These are phyloP conservation scores for Schizothecium vesticola DNA, from an alignment of 495 filamentous ascomycete species.

Conservation along the genomic window DNA sequence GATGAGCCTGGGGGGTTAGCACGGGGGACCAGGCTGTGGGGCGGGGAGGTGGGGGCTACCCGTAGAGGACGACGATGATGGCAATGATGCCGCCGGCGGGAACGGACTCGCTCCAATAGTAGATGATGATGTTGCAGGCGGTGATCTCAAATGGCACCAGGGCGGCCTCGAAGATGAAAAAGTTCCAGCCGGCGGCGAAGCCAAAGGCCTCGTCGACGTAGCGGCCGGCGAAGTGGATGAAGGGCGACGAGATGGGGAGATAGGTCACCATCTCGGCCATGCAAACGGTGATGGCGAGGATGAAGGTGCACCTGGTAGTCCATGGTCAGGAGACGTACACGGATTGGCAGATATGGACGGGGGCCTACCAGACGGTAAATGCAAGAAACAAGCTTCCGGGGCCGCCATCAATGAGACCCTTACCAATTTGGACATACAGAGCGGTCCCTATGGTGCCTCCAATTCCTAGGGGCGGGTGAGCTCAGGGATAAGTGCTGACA, in stretches of 20 bases:
- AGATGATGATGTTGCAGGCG: conserved; percentile 62
- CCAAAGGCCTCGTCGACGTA: conserved; percentile 70
- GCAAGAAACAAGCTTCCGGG: conserved; percentile 73
- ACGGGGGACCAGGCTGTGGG: too few relatives aligned
- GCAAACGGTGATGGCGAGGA: conserved; percentile 60
- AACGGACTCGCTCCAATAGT: conserved; percentile 61
- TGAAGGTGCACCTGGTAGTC: conserved; percentile 53
- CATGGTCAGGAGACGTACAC: neutral
- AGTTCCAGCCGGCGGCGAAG: conserved; percentile 70
- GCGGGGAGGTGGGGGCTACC: too few relatives aligned
- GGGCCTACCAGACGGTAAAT: conserved; percentile 59
- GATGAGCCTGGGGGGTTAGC: too few relatives aligned
- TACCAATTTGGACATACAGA: conserved; percentile 55
- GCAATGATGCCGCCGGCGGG: conserved; percentile 59
- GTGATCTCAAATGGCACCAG: conserved; percentile 68
- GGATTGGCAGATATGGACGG: too few relatives aligned
- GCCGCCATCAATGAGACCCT: conserved; percentile 61
- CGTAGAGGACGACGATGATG: conserved; percentile 56
- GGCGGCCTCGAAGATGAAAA: conserved; percentile 64
- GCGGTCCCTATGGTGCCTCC: conserved; percentile 49
- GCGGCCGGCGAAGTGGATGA: conserved; percentile 75
- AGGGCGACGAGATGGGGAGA: conserved; percentile 73
- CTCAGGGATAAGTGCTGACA: conserved; percentile 29
- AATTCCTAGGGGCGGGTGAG: conserved; percentile 45
- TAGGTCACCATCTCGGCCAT: conserved; percentile 82